Base-by-base conservation (phyloP, 2,329 filamentous ascomycete genomes). In the Ophiostoma triangulosporum region DNA sequence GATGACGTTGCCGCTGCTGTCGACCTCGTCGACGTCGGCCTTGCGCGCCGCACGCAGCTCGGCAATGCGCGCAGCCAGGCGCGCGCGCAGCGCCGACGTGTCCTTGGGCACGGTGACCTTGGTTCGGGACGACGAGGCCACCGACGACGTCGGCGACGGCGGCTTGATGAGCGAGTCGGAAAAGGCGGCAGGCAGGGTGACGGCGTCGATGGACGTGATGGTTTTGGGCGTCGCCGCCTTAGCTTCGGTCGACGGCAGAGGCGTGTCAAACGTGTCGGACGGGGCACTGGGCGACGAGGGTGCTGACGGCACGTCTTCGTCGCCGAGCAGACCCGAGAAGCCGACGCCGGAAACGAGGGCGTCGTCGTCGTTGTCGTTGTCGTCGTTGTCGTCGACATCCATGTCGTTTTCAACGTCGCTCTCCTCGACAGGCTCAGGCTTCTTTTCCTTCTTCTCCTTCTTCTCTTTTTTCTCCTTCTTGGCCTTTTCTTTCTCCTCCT, bases 11-110 rank as follows among this genome's bases (percentile, higher is more conserved):
- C 88, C 88, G 61, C 94, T 83, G 6, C 86, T 88, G 53, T 57
- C 56, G 6, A 51, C 24, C 46, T 55, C 51, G 20, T 53, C 55
- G 17, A 52, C 52, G 61, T 95, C 88, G 9, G 91, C 90, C 67
- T 95, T 95, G 56, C 93, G 83, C 22, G 83, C 82, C 8, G 87
- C 86, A 56, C 91, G 86, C 46, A 97, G 80, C 38, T 84, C 84
- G 60, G 93, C 87, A 53, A 98, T 88, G 58, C 83, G 85, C 61
- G 86, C 86, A 55, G 86, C 83, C 48, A 97, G 75, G 38, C 90
- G 84, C 54, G 84, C 81, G 62, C 86, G 83, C 48, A 95, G 78
- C 26, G 84, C 80, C 56, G 87, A 81, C 40, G 83, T 84, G 63
- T 90, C 83, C 57, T 81, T 73, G 53, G 84, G 84, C 5, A 56